Base-by-base conservation (phyloP, 2,329 filamentous ascomycete genomes). In the Karstenula rhodostoma region DNA sequence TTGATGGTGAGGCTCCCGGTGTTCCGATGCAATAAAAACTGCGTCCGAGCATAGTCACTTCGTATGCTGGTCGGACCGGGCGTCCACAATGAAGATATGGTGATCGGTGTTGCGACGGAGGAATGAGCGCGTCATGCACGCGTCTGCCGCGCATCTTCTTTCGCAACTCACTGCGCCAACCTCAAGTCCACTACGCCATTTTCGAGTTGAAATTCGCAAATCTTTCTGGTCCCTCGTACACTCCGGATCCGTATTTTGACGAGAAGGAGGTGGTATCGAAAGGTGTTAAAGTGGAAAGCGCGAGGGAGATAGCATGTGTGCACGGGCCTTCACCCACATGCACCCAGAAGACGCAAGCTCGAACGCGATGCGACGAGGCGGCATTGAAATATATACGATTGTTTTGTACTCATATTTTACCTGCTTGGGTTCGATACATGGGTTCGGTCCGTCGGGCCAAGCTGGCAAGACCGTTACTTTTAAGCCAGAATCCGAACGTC, bases 21-120 rank as follows among this genome's bases (percentile, higher is more conserved):
- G 42, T 59, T 50, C 59, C 48, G 58, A 51, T 29, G 48, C 54
- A 56, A 65, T 59, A 56, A 56, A n/a, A 13, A 15, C 25, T 55
- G 17, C 46, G 60, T 61, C 58, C 57, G 46, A 27, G 47, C n/a
- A 13, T 59, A 12, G 33, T 25, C 35, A 9, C 27, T 58, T 25
- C 40, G 32, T n/a, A 48, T 53, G n/a, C 29, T 51, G 42, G 42
- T 25, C 68, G 67, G 68, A 56, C 67, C 67, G 67, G 48, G 60
- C 59, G 46, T 64, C 63, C 63, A 63, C 47, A 42, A 12, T 12
- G 52, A 19, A 48, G 37, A 40, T 40, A n/a, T n/a, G 44, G 9
- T 43, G 46, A 48, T 46, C n/a, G n/a, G 44, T 53, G 29, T 19
- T 33, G 33, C n/a, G 9, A 23, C 32, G 37, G 37, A 10, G 23